These are phyloP conservation scores for Podospora sp. DNA, from an alignment of 495 filamentous ascomycete genomes.

Conservation along the genomic window DNA sequence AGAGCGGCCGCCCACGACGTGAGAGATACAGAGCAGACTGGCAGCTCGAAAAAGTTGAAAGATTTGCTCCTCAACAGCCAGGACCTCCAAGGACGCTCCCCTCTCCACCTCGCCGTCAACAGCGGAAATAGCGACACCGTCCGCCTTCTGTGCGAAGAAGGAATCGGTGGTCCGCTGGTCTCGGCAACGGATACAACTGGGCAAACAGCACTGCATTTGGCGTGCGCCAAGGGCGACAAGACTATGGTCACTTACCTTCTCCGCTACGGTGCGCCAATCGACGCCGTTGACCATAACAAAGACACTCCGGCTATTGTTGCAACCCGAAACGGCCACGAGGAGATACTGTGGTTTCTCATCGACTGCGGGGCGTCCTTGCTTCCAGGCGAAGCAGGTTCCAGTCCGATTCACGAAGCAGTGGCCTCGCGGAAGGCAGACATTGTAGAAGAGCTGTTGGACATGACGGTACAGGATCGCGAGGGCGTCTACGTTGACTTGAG, in stretches of 20 bases:
- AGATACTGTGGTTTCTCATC: background rate
- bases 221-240: background rate
- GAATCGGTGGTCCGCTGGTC: background rate
- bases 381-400: background rate
- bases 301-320: background rate
- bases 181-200: background rate
- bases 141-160: background rate
- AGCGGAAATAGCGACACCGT: background rate
- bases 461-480: background rate
- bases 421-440: background rate
- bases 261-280: background rate
- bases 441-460: background rate
- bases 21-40: background rate
- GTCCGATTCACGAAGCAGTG: constrained; percentile 1
- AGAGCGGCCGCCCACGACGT: background rate
- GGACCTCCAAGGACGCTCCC: background rate
- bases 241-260: background rate
- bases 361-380: background rate
- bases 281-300: background rate
- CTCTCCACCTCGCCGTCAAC: background rate
- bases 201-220: background rate
- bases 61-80: background rate
- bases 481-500: background rate
- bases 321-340: background rate
- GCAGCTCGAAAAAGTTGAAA: background rate